Percentiles rank a stretch among this genome's conserved stretches.
These are phyloP conservation scores for Aspergillus hortae DNA, from an alignment of 2,329 filamentous ascomycete genomes.

Conservation along the genomic window DNA sequence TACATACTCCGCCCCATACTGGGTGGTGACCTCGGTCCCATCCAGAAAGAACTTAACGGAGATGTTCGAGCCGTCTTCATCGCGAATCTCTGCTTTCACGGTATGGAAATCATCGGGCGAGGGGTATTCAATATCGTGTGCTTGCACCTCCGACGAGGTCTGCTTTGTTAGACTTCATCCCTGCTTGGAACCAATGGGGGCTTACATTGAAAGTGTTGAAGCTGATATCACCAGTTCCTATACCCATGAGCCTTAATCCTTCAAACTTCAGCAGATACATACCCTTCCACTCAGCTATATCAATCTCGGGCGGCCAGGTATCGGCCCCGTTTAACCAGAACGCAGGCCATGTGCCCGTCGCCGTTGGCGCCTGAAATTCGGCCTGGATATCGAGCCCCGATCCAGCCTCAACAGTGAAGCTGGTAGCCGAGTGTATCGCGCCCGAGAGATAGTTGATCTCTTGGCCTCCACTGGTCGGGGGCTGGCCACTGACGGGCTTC, in stretches of 20 bases:
- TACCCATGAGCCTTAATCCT: neutral
- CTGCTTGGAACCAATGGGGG: neutral
- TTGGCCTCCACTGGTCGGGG: constrained; percentile 20
- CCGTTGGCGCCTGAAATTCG: constrained; percentile 37
- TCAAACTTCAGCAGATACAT: neutral
- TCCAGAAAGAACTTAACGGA: constrained; percentile 56
- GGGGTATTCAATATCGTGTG: constrained; percentile 49
- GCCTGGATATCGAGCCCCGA: constrained; percentile 40
- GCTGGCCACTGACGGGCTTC: constrained; percentile 36
- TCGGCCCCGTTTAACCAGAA: constrained; percentile 57
- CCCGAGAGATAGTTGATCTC: constrained; percentile 53
- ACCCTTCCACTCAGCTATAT: constrained; percentile 61
- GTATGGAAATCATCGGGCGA: constrained; percentile 48
- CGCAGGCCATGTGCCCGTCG: constrained; percentile 53
- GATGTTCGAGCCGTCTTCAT: constrained; percentile 51
- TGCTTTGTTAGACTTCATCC: neutral
- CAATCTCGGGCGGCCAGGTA: constrained; percentile 58
- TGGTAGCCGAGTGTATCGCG: constrained; percentile 41
- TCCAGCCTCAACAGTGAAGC: constrained; percentile 37
- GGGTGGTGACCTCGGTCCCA: constrained; percentile 46
- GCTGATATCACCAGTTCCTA: constrained; percentile 30
- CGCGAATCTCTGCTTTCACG: constrained; percentile 50
- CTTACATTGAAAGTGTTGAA: constrained; percentile 23
- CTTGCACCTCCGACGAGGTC: constrained; percentile 45
- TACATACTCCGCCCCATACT: constrained; percentile 49